These are phyloP conservation scores for Areca catechu DNA, from an alignment of 176 grass and related monocot genomes.

Conservation along the genomic window DNA sequence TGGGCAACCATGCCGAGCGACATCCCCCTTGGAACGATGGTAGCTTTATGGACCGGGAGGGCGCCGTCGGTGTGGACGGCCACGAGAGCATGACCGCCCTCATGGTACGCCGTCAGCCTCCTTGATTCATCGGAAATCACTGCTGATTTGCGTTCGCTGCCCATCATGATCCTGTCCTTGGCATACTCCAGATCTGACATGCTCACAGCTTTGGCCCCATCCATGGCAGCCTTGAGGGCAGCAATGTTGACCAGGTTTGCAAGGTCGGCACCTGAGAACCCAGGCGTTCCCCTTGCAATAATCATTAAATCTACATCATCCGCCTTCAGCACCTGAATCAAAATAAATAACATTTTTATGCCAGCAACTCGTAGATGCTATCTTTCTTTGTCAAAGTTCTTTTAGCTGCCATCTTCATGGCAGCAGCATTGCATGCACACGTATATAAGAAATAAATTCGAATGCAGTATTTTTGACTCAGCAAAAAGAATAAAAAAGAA, in stretches of 20 bases:
- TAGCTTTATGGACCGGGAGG: slow-evolving; percentile 82
- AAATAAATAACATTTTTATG: background rate
- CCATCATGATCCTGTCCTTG: slow-evolving; percentile 95
- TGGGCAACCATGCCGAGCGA: slow-evolving; percentile 83
- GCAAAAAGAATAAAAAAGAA: too few species aligned
- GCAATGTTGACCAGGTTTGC: slow-evolving; percentile 93
- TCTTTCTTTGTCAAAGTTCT: too few species aligned
- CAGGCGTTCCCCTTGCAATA: slow-evolving; percentile 88
- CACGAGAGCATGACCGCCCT: slow-evolving; percentile 94
- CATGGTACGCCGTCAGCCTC: slow-evolving; percentile 85
- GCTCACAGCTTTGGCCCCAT: slow-evolving; percentile 75
- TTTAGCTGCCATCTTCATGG: too few species aligned
- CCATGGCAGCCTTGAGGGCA: slow-evolving; percentile 90
- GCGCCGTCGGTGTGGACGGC: slow-evolving; percentile 85
- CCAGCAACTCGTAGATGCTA: too few species aligned
- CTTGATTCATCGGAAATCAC: slow-evolving; percentile 72
- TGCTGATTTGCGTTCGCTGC: slow-evolving; percentile 86
- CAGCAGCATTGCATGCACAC: too few species aligned
- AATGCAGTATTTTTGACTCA: too few species aligned
- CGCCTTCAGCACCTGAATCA: slow-evolving; percentile 54
- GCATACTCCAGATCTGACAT: slow-evolving; percentile 87
- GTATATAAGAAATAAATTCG: too few species aligned
- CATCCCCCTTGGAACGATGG: slow-evolving; percentile 87
- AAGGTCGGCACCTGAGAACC: slow-evolving; percentile 93
- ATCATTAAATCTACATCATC: slow-evolving; percentile 89